phyloP scores from a whole-genome alignment of 257 asterid species.

The Nicotiana attenuata region DNA sequence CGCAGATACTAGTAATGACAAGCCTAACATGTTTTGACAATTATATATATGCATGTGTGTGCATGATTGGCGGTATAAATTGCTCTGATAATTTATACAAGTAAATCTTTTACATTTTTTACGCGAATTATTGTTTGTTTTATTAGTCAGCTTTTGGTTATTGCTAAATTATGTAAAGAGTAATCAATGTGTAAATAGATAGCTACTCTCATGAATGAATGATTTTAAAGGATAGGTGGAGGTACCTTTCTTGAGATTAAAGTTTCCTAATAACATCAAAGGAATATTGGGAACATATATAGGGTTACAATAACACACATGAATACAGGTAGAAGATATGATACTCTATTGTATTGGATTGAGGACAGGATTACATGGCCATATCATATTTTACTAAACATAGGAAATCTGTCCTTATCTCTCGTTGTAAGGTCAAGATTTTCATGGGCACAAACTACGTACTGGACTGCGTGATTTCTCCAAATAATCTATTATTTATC shows the following conservation, averaged over 20 bases:
- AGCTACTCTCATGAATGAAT: conserved; percentile 1
- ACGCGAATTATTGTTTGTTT: conserved; percentile 8
- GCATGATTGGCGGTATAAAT: conserved; percentile 12
- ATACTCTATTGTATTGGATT: neutral
- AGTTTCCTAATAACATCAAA: conserved; percentile 2
- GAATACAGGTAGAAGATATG: neutral
- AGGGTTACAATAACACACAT: neutral
- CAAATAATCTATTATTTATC: neutral
- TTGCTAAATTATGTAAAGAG: conserved; percentile 5
- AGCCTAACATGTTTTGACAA: neutral
- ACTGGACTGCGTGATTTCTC: neutral
- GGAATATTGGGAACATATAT: neutral
- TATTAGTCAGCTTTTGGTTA: neutral
- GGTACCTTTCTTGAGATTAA: conserved; percentile 34
- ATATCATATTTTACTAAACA: neutral
- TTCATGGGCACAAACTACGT: neutral
- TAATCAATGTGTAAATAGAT: conserved; percentile 1
- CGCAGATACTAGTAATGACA: neutral
- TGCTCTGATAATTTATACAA: neutral
- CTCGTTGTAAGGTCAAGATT: neutral
- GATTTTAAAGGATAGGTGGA: conserved; percentile 11
- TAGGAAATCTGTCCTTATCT: conserved; percentile 1
- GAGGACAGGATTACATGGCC: conserved; percentile 1
- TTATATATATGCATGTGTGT: conserved; percentile 6
- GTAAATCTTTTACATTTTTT: neutral